Evolutionary conservation across 2,329 filamentous ascomycete species (phyloP), one percentile per base, ranked within the genome.

Genomic region (Aschersonia sp.): DNA sequence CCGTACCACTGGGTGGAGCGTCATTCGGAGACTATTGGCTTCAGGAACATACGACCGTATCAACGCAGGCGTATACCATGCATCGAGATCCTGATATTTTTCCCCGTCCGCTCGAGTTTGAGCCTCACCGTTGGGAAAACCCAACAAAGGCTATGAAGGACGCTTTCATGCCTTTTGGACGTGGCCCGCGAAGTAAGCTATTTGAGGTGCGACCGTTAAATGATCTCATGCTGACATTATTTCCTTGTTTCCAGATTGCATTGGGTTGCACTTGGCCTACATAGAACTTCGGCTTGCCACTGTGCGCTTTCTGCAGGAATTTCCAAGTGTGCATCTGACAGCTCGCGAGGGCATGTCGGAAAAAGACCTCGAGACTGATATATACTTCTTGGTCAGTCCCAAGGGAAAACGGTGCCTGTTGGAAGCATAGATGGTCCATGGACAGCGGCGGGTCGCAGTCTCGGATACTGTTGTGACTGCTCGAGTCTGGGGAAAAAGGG

Each of bases 201-300:
- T 31, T 30, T 43, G 22, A 11, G 6, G 29, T 8, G 12, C 8
- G 35, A 3, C 35, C 12, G 4, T 8, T 37, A 3, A 37, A 5
- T 37, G 8, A 8, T 37, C 12, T 37, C 8, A 37, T 37, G 12
- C 35, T 37, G 35, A 37, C 35, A 37, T 12, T 5, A 12, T 12
- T 37, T 37, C 12, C 35, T 22, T 22, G 22, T 22, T 22, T 37
- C 5, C 35, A 37, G 35, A 37, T 2, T 81, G 78, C 50, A 62
- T 82, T 12, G 77, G 77, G 2, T 61, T 75, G 30, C 74, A 79
- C 50, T 63, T 81, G 22, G 76, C 77, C 0, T 62, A 65, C 29
- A 75, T 76, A 60, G 76, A 80, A 54, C 55, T 80, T 32, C 65
- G 75, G 7, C 66, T 76, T 37, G 72, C 67, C 0, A 63, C 69